Evolutionary conservation across 306 rosid genomes (phyloP).

Genomic region (Mimosa bimucronata): DNA sequence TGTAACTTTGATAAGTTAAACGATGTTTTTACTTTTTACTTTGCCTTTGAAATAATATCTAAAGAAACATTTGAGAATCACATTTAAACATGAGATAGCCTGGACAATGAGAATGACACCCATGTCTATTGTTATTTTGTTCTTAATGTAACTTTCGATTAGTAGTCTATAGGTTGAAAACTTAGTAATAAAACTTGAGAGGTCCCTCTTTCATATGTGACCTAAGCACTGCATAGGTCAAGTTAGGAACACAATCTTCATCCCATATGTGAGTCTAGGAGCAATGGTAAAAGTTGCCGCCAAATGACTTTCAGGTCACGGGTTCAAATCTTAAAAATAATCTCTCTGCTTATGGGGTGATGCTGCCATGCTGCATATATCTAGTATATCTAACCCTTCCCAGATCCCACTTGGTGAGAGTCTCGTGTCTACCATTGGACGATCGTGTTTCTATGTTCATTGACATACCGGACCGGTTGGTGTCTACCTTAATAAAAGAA

Average conservation of each 20-base stretch:
- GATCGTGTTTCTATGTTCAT: not conserved
- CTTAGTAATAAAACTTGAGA: not conserved
- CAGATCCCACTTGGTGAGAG: too few species aligned
- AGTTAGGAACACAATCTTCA: not conserved
- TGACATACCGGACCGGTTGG: not conserved
- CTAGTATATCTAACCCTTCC: too few species aligned
- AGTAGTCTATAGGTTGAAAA: not conserved
- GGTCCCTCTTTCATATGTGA: not conserved
- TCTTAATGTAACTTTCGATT: not conserved
- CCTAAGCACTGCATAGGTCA: not conserved
- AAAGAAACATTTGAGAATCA: constrained; percentile 21
- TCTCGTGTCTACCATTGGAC: not conserved
- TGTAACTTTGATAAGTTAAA: constrained; percentile 27
- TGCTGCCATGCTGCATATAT: too few species aligned
- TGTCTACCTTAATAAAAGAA: not conserved
- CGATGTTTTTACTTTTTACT: constrained; percentile 34
- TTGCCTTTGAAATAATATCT: constrained; percentile 27
- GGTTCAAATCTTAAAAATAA: too few species aligned
- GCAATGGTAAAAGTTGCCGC: too few species aligned
- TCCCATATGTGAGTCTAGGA: not conserved
- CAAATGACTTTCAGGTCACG: too few species aligned
- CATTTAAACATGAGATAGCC: not conserved
- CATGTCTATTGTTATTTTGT: not conserved
- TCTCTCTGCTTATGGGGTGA: too few species aligned
- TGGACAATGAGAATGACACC: constrained; percentile 23